A percentile compares a stretch with the other conserved stretches of the same genome.
Evolutionary conservation across 1,284 basidiomycete genomes (phyloP).

Genomic region (Puccinia novopanici): DNA sequence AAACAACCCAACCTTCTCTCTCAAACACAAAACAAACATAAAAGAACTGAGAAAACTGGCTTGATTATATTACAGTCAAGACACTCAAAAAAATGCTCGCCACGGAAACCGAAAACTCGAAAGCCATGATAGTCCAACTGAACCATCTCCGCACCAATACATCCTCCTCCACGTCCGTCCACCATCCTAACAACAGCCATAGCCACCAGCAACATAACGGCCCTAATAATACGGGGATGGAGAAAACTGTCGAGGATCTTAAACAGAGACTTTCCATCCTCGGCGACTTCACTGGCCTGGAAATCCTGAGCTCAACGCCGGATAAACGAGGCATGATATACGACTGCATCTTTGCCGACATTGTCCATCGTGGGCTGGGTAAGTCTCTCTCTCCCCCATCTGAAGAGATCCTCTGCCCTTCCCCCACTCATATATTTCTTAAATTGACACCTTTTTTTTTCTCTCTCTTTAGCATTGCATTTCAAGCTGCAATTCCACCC

Average conservation of each 20-base stretch:
- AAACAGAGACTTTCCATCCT: conserved; percentile 29
- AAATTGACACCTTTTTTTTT: not conserved
- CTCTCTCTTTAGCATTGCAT: conserved; percentile 26
- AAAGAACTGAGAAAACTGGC: too few species aligned
- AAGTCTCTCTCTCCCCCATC: not conserved
- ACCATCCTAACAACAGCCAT: conserved; percentile 3
- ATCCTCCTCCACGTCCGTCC: not conserved
- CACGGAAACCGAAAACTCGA: conserved; percentile 42
- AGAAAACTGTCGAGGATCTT: conserved; percentile 31
- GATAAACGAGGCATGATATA: conserved; percentile 26
- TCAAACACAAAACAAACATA: not conserved
- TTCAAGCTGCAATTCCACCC: conserved; percentile 49
- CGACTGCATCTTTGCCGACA: conserved; percentile 46
- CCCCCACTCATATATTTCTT: too few species aligned
- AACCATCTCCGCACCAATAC: conserved; percentile 29
- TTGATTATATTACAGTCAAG: not conserved
- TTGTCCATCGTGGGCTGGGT: conserved; percentile 23
- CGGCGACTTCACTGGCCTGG: conserved; percentile 46
- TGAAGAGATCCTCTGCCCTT: too few species aligned
- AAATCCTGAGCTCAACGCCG: not conserved
- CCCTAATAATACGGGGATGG: too few species aligned
- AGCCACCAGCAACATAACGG: not conserved
- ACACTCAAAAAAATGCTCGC: conserved; percentile 39
- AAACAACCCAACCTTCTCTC: not conserved
- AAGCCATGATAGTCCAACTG: conserved; percentile 41